These are phyloP conservation scores for Lycium ferocissimum DNA, from an alignment of 257 asterid species.

Conservation along the genomic window DNA sequence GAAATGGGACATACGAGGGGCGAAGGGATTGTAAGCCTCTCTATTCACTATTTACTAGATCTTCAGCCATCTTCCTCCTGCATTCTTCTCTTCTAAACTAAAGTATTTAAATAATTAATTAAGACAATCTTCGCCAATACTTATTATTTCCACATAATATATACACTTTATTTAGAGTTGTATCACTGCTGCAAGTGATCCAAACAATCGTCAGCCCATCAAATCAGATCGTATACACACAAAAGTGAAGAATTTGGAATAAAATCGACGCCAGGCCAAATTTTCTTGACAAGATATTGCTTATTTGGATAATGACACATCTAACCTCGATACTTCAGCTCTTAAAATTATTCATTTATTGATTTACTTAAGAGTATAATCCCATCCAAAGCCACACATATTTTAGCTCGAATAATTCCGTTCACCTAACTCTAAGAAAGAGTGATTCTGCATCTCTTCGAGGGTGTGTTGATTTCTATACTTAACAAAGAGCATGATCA, in stretches of 20 bases:
- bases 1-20: neutral
- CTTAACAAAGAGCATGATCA: neutral
- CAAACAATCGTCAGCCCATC: constrained; percentile 4
- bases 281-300: neutral
- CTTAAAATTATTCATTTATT: constrained; percentile 16
- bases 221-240: constrained; percentile 21
- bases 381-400: neutral
- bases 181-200: neutral
- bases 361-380: constrained; percentile 15
- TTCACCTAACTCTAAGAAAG: constrained; percentile 10
- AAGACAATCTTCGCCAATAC: neutral
- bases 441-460: constrained; percentile 10
- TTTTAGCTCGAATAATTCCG: neutral
- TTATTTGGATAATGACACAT: neutral
- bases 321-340: constrained; percentile 12
- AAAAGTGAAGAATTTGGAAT: constrained; percentile 22
- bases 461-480: neutral
- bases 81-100: constrained; percentile 15
- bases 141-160: neutral
- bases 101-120: neutral
- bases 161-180: neutral
- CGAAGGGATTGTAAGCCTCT: neutral
- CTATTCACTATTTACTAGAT: constrained; percentile 3
- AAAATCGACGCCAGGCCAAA: constrained; percentile 14
- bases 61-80: constrained; percentile 12